These are phyloP conservation scores for Claviceps sp. DNA, from an alignment of 2,329 filamentous ascomycete genomes.

Conservation along the genomic window DNA sequence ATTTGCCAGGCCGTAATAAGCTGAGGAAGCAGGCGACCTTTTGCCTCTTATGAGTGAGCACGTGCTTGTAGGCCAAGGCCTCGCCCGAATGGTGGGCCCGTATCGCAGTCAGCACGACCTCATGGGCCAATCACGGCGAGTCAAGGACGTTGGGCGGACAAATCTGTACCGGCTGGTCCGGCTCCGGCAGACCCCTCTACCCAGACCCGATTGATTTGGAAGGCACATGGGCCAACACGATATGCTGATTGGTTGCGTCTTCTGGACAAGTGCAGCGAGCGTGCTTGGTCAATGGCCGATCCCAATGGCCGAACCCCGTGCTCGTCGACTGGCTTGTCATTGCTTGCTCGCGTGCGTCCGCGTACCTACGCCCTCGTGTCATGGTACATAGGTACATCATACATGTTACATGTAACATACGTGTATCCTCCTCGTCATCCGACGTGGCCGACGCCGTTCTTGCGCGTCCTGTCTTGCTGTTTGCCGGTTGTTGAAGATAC, in stretches of 20 bases:
- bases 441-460: not conserved
- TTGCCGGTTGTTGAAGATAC: too few species aligned
- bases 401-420: too few species aligned
- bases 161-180: conserved; percentile 2
- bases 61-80: too few species aligned
- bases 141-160: too few species aligned
- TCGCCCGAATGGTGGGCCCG: too few species aligned
- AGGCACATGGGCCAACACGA: conserved; percentile 21
- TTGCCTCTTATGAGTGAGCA: too few species aligned
- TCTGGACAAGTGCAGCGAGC: conserved; percentile 15
- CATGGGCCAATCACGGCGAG: not conserved
- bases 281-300: conserved; percentile 26
- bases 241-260: conserved; percentile 20
- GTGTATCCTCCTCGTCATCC: not conserved
- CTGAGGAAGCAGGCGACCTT: too few species aligned
- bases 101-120: not conserved
- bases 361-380: not conserved
- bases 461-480: too few species aligned
- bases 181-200: not conserved
- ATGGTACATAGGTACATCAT: too few species aligned
- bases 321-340: not conserved
- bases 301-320: not conserved
- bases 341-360: not conserved
- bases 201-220: not conserved
- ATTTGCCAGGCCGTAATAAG: too few species aligned